phyloP scores from a whole-genome alignment of 352 stramenopile species.

The Globisporangium perplexum region DNA sequence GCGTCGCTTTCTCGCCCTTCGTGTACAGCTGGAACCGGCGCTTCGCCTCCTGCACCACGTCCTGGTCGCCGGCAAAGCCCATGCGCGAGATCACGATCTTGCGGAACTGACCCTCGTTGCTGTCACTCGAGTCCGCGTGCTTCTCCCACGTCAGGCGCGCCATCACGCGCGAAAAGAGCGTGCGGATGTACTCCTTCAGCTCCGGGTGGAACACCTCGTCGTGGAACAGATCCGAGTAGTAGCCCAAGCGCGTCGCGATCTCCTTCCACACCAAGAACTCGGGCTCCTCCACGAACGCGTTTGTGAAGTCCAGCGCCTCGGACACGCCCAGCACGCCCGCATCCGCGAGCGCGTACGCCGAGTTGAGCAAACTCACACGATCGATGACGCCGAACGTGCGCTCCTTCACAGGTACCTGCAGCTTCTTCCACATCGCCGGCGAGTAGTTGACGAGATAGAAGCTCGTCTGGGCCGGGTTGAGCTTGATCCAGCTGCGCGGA shows the following conservation, averaged over 20 bases:
- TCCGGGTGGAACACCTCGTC: constrained; percentile 49
- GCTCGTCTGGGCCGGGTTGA: constrained; percentile 94
- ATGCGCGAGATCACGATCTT: constrained; percentile 50
- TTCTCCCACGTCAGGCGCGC: constrained; percentile 45
- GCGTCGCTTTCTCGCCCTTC: constrained; percentile 26
- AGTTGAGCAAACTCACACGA: constrained; percentile 89
- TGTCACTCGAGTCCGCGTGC: constrained; percentile 12
- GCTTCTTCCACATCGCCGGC: constrained; percentile 74
- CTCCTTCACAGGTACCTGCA: constrained; percentile 55
- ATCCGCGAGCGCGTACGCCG: constrained; percentile 88
- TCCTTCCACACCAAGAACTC: constrained; percentile 67
- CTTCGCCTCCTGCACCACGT: constrained; percentile 46
- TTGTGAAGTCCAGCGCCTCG: constrained; percentile 56
- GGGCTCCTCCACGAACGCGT: constrained; percentile 46
- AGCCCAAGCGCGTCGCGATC: constrained; percentile 42
- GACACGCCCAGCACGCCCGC: constrained; percentile 40
- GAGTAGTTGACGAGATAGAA: constrained; percentile 95
- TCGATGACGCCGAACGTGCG: constrained; percentile 72
- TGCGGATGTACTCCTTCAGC: constrained; percentile 48
- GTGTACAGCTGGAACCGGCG: constrained; percentile 53
- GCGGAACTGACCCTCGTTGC: constrained; percentile 60
- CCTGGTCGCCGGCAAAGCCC: constrained; percentile 39
- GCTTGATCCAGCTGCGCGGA: constrained; percentile 88
- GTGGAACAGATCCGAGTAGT: constrained; percentile 47
- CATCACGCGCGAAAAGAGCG: constrained; percentile 53